Percentiles rank a stretch among this genome's conserved stretches.
Evolutionary conservation across 1,284 basidiomycete species (phyloP).

Genomic region (Sphaerobolus stellatus): DNA sequence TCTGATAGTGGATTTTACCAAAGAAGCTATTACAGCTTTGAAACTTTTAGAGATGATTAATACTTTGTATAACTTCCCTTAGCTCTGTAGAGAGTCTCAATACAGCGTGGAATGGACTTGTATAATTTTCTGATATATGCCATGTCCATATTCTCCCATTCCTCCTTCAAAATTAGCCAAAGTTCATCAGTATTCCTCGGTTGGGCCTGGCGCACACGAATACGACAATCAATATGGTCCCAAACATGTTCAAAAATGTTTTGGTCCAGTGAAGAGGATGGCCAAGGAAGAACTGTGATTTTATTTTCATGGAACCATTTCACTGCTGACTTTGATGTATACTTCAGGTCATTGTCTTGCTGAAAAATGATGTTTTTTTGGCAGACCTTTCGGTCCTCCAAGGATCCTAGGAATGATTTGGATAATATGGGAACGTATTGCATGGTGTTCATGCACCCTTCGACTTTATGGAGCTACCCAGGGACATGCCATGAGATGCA

Average conservation of each 20-base stretch:
- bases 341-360: constrained; percentile 35
- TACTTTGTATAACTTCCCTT: too few relatives aligned
- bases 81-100: too few relatives aligned
- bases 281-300: constrained; percentile 29
- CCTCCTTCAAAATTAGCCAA: neutral
- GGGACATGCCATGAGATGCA: constrained; percentile 30
- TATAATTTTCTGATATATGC: too few relatives aligned
- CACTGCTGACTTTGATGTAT: constrained; percentile 16
- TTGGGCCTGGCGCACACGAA: neutral
- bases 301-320: constrained; percentile 26
- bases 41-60: too few relatives aligned
- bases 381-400: constrained; percentile 16
- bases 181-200: neutral
- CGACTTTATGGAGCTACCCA: constrained; percentile 21
- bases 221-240: constrained; percentile 10
- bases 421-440: constrained; percentile 32
- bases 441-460: constrained; percentile 32
- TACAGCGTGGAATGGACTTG: too few relatives aligned
- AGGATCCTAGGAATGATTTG: constrained; percentile 22
- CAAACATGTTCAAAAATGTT: constrained; percentile 40
- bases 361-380: constrained; percentile 30
- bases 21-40: too few relatives aligned
- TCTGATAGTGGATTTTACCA: too few relatives aligned
- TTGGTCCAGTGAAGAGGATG: constrained; percentile 34
- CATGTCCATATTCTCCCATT: neutral